Evolutionary conservation across 2,329 filamentous ascomycete species (phyloP).

Genomic region (Nigrospora oryzae): DNA sequence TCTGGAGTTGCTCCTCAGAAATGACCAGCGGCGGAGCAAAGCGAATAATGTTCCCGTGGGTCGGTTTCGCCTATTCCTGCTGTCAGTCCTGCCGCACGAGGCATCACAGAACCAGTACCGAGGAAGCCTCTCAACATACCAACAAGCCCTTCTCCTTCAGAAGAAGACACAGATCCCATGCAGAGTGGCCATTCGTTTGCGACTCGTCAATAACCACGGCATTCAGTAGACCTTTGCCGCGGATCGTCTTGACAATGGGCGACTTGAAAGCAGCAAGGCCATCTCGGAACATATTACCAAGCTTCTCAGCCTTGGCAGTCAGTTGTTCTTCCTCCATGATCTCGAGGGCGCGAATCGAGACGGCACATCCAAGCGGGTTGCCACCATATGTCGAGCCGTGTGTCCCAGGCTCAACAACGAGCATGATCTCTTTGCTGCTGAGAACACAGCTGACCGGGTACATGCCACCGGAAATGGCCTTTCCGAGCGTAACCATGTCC

Average conservation of each 20-base stretch:
- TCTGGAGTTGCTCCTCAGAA: constrained; percentile 74
- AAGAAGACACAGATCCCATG: constrained; percentile 94
- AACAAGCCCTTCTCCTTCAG: constrained; percentile 92
- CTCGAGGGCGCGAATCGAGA: constrained; percentile 91
- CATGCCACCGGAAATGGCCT: constrained; percentile 97
- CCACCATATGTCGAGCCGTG: constrained; percentile 98
- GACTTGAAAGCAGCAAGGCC: constrained; percentile 67
- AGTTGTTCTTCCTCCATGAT: constrained; percentile 87
- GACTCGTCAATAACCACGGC: constrained; percentile 92
- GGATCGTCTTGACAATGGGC: constrained; percentile 72
- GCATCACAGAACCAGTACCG: no score
- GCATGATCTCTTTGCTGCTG: constrained; percentile 83
- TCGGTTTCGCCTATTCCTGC: constrained; percentile 75
- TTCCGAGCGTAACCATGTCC: constrained; percentile 88
- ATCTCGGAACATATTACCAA: constrained; percentile 78
- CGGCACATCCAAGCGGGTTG: constrained; percentile 89
- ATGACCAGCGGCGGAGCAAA: constrained; percentile 96
- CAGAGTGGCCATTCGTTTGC: constrained; percentile 74
- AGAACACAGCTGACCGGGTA: constrained; percentile 97
- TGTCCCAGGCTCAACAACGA: constrained; percentile 90
- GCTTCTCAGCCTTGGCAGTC: constrained; percentile 69
- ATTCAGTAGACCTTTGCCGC: constrained; percentile 91
- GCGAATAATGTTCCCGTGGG: constrained; percentile 96
- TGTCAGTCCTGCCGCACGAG: no score
- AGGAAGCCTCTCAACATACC: constrained; percentile 43